Evolutionary conservation across 2,329 filamentous ascomycete genomes (phyloP), one percentile per base, ranked within the genome.

Genomic region (Coniochaeta hoffmannii): DNA sequence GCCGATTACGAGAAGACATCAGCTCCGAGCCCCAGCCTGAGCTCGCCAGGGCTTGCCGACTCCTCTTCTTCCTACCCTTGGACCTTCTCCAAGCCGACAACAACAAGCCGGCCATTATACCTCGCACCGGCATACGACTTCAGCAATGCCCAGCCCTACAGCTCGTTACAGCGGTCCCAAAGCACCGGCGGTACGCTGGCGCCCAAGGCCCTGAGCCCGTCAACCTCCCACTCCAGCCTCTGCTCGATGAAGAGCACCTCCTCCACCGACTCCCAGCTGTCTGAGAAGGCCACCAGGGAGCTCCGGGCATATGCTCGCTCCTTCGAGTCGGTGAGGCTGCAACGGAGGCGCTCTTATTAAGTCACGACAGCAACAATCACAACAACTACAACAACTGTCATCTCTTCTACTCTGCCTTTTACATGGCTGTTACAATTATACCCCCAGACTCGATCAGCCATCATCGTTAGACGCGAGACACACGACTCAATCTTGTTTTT

Each of bases 291-390:
- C 28, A 85, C 84, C 64, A 85, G 83, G 70, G 90, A 96, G 69
- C 81, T 97, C 34, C 85, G 87, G 67, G 87, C 88, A 62, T 97
- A 97, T 71, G 89, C 89, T 62, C 89, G 87, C 67, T 90, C 88
- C 2, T 96, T 97, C 68, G 92, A 97, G 71, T 88, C 91, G 62
- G 86, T 88, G 56, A 81, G 89, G 59, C 68, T 76, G 55, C 79
- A 82, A 64, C 78, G 81, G 62, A 73, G 81, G 65, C 72, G 84
- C 74, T 79, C 81, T 30, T 76, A 78, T 66, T 83, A 77, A 53
- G 55, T 60, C 60, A 56, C 60, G 8, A 24, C 14, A 12, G 8
- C 31, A 38, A 24, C 32, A 38, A 53, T 15, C 5, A 12, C 49
- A 22, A 51, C 49, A 32, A 31, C 4, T 9, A 22, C 19, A n/a